Percentiles rank a stretch among this genome's conserved stretches.
Conservation (phyloP, 2,329 filamentous ascomycete species). For the Lachnellula cervina region DNA sequence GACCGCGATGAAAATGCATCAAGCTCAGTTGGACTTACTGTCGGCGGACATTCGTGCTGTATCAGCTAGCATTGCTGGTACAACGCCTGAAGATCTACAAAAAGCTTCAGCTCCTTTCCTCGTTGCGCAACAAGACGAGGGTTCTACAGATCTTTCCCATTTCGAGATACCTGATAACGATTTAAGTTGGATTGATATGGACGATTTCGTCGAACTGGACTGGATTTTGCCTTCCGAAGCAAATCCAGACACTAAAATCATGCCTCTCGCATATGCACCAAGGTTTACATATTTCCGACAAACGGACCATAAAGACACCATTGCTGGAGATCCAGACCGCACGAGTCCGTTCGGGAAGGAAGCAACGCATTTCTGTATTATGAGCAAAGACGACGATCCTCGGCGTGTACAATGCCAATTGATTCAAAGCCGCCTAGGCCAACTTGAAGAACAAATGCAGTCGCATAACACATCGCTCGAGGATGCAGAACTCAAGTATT, state of each 20-base stretch:
- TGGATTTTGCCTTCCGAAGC: constrained; percentile 89
- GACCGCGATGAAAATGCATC: constrained; percentile 91
- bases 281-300: constrained; percentile 96
- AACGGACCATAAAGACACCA: constrained; percentile 81
- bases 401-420: constrained; percentile 82
- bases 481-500: constrained; percentile 67
- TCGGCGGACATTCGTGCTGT: constrained; percentile 89
- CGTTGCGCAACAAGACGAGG: constrained; percentile 49
- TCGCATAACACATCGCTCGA: constrained; percentile 68
- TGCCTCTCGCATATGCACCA: constrained; percentile 89
- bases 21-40: constrained; percentile 86
- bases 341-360: constrained; percentile 91
- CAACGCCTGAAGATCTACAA: constrained; percentile 70
- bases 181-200: constrained; percentile 97
- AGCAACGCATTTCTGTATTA: constrained; percentile 89
- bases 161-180: constrained; percentile 97
- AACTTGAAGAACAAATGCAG: constrained; percentile 72
- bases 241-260: constrained; percentile 88
- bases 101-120: constrained; percentile 47
- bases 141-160: constrained; percentile 69
- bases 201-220: constrained; percentile 96
- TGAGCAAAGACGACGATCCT: constrained; percentile 86
- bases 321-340: constrained; percentile 73
- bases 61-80: constrained; percentile 81
- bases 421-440: constrained; percentile 73